Evolutionary conservation across 805 yeast species (phyloP).

Genomic region (Wickerhamiella sergipiensis): DNA sequence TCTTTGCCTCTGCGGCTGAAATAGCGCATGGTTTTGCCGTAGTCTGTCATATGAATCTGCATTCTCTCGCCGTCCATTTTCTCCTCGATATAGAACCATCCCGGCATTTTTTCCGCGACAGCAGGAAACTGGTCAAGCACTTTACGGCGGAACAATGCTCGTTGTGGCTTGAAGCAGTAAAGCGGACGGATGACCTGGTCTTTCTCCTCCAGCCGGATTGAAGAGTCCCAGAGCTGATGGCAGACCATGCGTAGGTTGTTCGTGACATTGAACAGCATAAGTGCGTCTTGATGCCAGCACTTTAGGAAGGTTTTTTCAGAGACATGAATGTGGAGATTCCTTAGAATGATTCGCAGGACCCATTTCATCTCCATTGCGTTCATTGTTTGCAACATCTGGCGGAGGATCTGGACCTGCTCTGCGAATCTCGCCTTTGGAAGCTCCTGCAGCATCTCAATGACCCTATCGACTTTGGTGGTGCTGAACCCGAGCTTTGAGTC

Average conservation of each 20-base stretch:
- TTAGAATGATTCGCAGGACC: conserved; percentile 53
- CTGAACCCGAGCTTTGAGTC: conserved; percentile 29
- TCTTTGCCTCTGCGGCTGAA: conserved; percentile 61
- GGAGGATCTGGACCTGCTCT: conserved; percentile 33
- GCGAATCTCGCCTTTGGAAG: conserved; percentile 27
- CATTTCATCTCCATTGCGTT: conserved; percentile 51
- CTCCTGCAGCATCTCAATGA: conserved; percentile 34
- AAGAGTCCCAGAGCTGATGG: conserved; percentile 40
- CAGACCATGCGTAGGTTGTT: conserved; percentile 50
- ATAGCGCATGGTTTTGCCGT: conserved; percentile 33
- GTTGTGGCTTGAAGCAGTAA: conserved; percentile 62
- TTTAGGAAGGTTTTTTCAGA: conserved; percentile 45
- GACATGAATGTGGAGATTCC: conserved; percentile 33
- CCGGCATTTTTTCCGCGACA: conserved; percentile 25
- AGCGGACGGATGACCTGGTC: conserved; percentile 33
- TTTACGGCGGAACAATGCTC: conserved; percentile 43
- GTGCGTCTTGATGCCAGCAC: conserved; percentile 72
- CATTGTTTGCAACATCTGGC: conserved; percentile 39
- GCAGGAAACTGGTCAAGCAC: conserved; percentile 38
- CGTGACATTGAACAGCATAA: conserved; percentile 47
- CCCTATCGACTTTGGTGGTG: conserved; percentile 32
- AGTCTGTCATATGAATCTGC: conserved; percentile 50
- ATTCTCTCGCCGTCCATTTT: conserved; percentile 90
- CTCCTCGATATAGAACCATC: conserved; percentile 66
- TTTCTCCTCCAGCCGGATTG: conserved; percentile 28